Evolutionary conservation across 768 basidiomycete genomes (phyloP).

Genomic region (Obba rivulosa): DNA sequence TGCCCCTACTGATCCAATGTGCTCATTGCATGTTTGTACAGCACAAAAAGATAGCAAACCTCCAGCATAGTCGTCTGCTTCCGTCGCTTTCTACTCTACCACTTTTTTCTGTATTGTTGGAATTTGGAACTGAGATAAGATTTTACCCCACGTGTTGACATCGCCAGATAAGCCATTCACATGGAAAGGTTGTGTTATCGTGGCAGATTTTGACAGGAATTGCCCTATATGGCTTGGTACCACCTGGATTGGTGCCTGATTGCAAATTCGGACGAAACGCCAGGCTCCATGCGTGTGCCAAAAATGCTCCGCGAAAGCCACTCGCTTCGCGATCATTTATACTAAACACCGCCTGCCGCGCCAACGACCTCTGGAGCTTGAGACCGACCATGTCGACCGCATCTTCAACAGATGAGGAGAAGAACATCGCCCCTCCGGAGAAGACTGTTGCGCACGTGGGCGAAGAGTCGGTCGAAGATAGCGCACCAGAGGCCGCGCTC

Average conservation of each 20-base stretch:
- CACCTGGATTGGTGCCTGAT: too few species aligned
- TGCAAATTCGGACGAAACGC: too few species aligned
- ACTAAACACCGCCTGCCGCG: neutral
- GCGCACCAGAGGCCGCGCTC: conserved; percentile 15
- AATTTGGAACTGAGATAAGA: too few species aligned
- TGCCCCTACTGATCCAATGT: neutral
- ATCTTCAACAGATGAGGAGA: conserved; percentile 16
- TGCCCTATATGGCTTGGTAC: too few species aligned
- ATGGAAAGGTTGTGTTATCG: too few species aligned
- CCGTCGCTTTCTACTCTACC: too few species aligned
- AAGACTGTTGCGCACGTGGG: conserved; percentile 5
- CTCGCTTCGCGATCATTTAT: neutral
- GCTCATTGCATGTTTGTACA: conserved; percentile 15
- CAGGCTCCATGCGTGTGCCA: too few species aligned
- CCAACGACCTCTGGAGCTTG: conserved; percentile 2
- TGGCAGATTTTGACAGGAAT: too few species aligned
- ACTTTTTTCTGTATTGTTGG: too few species aligned
- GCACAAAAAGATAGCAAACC: conserved; percentile 41
- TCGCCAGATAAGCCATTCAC: too few species aligned
- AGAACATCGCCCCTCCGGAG: conserved; percentile 13
- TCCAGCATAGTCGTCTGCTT: conserved; percentile 19
- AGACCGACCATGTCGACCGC: conserved; percentile 5
- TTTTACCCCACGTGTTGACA: too few species aligned
- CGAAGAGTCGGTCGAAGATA: conserved; percentile 7
- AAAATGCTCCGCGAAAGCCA: too few species aligned